These are phyloP conservation scores for Pyrus communis DNA, from an alignment of 306 rosid genomes.

Conservation along the genomic window DNA sequence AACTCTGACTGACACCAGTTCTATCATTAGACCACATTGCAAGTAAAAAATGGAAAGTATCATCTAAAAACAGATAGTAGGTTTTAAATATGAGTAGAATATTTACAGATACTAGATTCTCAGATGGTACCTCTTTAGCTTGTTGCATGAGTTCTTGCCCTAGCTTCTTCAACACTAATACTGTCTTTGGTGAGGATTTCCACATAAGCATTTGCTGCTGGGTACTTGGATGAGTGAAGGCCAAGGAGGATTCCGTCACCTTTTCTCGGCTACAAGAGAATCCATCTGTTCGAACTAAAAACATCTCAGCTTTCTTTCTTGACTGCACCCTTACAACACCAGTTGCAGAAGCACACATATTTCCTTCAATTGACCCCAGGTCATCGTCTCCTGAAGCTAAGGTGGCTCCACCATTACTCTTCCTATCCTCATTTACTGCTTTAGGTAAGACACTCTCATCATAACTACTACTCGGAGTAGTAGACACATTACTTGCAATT, in stretches of 20 bases:
- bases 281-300: slow-evolving; percentile 91
- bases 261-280: slow-evolving; percentile 87
- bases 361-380: slow-evolving; percentile 45
- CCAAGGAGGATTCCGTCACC: slow-evolving; percentile 91
- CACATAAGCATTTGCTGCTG: slow-evolving; percentile 99
- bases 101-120: neutral
- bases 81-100: no score
- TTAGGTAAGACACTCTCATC: slow-evolving; percentile 26
- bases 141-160: slow-evolving; percentile 91
- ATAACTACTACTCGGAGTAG: slow-evolving; percentile 16
- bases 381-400: slow-evolving; percentile 39
- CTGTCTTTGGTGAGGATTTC: slow-evolving; percentile 93
- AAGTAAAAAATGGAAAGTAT: neutral
- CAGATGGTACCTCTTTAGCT: slow-evolving; percentile 74
- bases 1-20: neutral
- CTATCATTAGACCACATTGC: neutral
- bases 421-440: slow-evolving; percentile 25
- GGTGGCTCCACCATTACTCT: slow-evolving; percentile 28
- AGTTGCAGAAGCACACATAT: slow-evolving; percentile 93
- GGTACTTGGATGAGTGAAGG: slow-evolving; percentile 96
- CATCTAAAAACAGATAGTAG: neutral
- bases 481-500: slow-evolving; percentile 14
- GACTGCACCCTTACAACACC: slow-evolving; percentile 99
- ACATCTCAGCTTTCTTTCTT: slow-evolving; percentile 97
- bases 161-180: slow-evolving; percentile 79